A percentile compares a stretch with the other conserved stretches of the same genome.
Conservation (phyloP, 352 stramenopile genomes). For the Globisporangium paddicum region DNA sequence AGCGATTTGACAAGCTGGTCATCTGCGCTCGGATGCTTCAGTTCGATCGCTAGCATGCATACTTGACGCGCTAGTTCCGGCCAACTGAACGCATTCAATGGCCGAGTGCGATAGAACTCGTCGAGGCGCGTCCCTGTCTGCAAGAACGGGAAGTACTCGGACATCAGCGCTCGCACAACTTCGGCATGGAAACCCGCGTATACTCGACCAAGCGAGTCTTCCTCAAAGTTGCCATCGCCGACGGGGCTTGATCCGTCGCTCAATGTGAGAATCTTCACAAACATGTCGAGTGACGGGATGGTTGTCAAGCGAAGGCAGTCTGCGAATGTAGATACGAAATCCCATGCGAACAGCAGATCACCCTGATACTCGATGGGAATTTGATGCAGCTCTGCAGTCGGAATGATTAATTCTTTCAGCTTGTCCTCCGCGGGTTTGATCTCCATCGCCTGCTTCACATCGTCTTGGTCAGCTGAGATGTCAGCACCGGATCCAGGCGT, state of each 20-base stretch:
- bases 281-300: slow-evolving; percentile 45
- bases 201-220: slow-evolving; percentile 36
- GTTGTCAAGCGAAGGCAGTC: slow-evolving; percentile 48
- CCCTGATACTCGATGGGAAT: slow-evolving; percentile 36
- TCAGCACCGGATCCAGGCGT: neutral
- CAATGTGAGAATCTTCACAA: slow-evolving; percentile 47
- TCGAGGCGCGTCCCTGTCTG: slow-evolving; percentile 66
- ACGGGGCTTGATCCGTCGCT: slow-evolving; percentile 40
- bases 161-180: slow-evolving; percentile 43
- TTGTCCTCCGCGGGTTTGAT: neutral
- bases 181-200: slow-evolving; percentile 51
- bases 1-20: slow-evolving; percentile 72
- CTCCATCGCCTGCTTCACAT: neutral
- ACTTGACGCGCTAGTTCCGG: slow-evolving; percentile 75
- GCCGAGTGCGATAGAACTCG: slow-evolving; percentile 67
- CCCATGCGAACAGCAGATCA: slow-evolving; percentile 74
- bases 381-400: slow-evolving; percentile 29
- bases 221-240: slow-evolving; percentile 43
- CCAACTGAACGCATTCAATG: slow-evolving; percentile 77
- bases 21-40: slow-evolving; percentile 60
- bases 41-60: slow-evolving; percentile 68
- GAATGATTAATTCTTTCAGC: slow-evolving; percentile 20
- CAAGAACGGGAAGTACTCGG: slow-evolving; percentile 64
- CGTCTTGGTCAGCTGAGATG: neutral
- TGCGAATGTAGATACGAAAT: slow-evolving; percentile 71